Evolutionary conservation across 2,329 filamentous ascomycete genomes (phyloP).

Genomic region (Thielaviopsis cerberus): DNA sequence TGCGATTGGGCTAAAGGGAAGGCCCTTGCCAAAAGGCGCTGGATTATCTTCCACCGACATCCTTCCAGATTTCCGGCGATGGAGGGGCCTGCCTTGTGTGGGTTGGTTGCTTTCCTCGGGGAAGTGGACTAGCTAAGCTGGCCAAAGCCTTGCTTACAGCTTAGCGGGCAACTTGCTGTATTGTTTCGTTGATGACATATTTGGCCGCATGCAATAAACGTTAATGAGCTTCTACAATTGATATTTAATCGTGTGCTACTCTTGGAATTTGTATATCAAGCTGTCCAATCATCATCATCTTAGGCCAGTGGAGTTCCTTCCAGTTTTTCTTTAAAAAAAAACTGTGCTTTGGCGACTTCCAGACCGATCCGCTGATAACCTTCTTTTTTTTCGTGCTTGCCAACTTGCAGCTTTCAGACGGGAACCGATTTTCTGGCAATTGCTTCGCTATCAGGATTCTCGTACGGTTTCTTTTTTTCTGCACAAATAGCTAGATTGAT

Average conservation of each 20-base stretch:
- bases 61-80: neutral
- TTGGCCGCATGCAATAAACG: too few relatives aligned
- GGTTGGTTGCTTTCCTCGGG: slow-evolving; percentile 4
- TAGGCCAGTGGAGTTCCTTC: neutral
- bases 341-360: neutral
- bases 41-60: neutral
- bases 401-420: neutral
- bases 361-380: neutral
- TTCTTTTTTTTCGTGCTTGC: neutral
- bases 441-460: neutral
- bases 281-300: neutral
- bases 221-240: too few relatives aligned
- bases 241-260: too few relatives aligned
- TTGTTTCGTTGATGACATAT: too few relatives aligned
- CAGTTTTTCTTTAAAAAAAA: neutral
- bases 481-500: neutral
- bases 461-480: neutral
- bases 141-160: neutral
- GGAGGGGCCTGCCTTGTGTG: neutral
- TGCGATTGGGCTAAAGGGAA: too few relatives aligned
- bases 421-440: neutral
- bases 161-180: too few relatives aligned
- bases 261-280: too few relatives aligned
- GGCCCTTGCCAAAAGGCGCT: neutral
- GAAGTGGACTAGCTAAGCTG: neutral